A percentile compares a stretch with the other conserved stretches of the same genome.
Conservation (phyloP, 305 asterid genomes). For the Fraxinus angustifolia region DNA sequence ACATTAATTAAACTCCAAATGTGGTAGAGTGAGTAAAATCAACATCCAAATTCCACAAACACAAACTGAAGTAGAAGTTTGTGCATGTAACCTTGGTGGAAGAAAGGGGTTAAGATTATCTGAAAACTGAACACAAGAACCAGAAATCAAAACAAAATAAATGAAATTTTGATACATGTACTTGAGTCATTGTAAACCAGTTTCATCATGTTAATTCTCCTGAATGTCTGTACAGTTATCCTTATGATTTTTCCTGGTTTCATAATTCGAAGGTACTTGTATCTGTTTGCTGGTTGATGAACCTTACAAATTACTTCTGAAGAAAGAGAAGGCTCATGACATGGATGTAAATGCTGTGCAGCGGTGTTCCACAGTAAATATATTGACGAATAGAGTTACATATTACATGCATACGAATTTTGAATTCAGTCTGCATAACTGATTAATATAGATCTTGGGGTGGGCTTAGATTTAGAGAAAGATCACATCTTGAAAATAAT, state of each 20-base stretch:
- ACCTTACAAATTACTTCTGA: constrained; percentile 62
- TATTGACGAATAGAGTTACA: background rate
- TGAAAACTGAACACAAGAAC: background rate
- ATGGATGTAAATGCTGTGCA: constrained; percentile 86
- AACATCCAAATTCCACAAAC: too few species aligned
- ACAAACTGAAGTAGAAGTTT: background rate
- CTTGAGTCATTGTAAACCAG: too few species aligned
- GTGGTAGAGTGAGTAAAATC: background rate
- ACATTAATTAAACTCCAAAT: background rate
- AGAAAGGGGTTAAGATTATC: background rate
- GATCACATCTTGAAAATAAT: background rate
- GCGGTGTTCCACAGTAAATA: constrained; percentile 73
- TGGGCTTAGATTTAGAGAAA: background rate
- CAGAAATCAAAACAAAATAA: background rate
- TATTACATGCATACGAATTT: constrained; percentile 2
- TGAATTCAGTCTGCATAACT: background rate
- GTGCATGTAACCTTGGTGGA: background rate
- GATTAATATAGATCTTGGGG: background rate
- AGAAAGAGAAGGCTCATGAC: constrained; percentile 81
- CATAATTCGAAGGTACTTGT: background rate
- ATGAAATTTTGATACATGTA: too few species aligned
- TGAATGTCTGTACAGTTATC: background rate
- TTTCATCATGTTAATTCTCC: background rate
- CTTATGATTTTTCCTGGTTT: background rate
- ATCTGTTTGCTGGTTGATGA: constrained; percentile 48